Percentiles rank a stretch among this genome's conserved stretches.
phyloP scores from a whole-genome alignment of 2,329 filamentous ascomycete species.

The Phoma sp. region DNA sequence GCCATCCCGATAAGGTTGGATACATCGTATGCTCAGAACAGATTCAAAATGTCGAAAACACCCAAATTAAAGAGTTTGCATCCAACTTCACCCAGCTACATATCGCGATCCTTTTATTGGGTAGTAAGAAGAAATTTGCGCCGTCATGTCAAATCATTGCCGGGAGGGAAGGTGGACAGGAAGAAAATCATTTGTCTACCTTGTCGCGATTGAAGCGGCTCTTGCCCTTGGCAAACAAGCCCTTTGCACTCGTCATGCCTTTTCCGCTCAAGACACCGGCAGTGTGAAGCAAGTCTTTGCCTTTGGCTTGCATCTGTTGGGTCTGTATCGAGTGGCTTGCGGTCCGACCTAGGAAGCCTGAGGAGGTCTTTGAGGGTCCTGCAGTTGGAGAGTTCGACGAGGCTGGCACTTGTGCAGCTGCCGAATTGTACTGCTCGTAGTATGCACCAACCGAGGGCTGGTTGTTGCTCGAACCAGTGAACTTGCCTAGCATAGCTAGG shows the following conservation, averaged over 20 bases:
- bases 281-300: slow-evolving; percentile 86
- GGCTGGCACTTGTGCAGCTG: slow-evolving; percentile 37
- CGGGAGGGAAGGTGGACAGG: slow-evolving; percentile 21
- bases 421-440: slow-evolving; percentile 26
- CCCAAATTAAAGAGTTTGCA: slow-evolving; percentile 22
- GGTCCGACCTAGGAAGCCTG: slow-evolving; percentile 29
- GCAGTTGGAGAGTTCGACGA: slow-evolving; percentile 31
- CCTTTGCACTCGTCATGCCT: slow-evolving; percentile 83
- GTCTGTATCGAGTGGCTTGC: slow-evolving; percentile 31
- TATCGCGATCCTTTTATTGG: slow-evolving; percentile 18
- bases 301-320: slow-evolving; percentile 71
- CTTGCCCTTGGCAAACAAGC: slow-evolving; percentile 87
- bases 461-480: slow-evolving; percentile 29
- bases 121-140: slow-evolving; percentile 14
- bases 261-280: slow-evolving; percentile 75
- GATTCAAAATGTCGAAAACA: slow-evolving; percentile 26
- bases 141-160: slow-evolving; percentile 13
- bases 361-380: slow-evolving; percentile 22
- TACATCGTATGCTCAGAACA: slow-evolving; percentile 24
- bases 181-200: slow-evolving; percentile 77
- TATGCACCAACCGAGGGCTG: slow-evolving; percentile 24
- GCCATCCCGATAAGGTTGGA: slow-evolving; percentile 25
- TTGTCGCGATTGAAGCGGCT: slow-evolving; percentile 82
- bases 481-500: slow-evolving; percentile 46
- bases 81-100: slow-evolving; percentile 20